Evolutionary conservation across 257 asterid species (phyloP).

Genomic region (Solanum verrucosum): DNA sequence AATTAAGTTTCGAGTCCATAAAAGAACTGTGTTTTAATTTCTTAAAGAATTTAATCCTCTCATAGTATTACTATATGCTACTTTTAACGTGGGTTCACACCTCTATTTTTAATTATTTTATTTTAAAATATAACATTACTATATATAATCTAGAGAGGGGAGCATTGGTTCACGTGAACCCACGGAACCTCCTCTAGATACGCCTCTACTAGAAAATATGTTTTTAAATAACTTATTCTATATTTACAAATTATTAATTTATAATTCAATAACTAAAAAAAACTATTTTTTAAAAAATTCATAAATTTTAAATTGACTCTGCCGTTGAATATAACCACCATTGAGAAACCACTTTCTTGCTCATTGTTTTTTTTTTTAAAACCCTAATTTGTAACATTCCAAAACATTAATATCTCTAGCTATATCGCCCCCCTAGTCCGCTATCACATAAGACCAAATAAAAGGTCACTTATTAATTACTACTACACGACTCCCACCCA

Average conservation of each 20-base stretch:
- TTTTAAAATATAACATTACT: too few species aligned
- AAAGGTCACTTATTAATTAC: constrained; percentile 11
- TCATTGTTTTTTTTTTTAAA: too few species aligned
- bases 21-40: too few species aligned
- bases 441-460: constrained; percentile 20
- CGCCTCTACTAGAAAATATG: too few species aligned
- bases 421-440: constrained; percentile 58
- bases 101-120: too few species aligned
- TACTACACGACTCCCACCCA: constrained; percentile 37
- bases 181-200: too few species aligned
- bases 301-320: neutral
- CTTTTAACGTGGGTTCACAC: too few species aligned
- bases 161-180: too few species aligned
- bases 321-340: neutral
- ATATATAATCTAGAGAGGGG: too few species aligned
- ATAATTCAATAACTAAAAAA: neutral
- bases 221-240: too few species aligned
- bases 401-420: constrained; percentile 20
- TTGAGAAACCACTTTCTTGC: neutral
- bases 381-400: constrained; percentile 37
- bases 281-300: neutral
- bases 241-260: neutral
- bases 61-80: neutral
- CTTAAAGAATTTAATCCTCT: too few species aligned
- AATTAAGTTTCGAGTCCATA: neutral